Conservation (phyloP, 2,329 filamentous ascomycete species). For the Talaromyces amestolkiae region DNA sequence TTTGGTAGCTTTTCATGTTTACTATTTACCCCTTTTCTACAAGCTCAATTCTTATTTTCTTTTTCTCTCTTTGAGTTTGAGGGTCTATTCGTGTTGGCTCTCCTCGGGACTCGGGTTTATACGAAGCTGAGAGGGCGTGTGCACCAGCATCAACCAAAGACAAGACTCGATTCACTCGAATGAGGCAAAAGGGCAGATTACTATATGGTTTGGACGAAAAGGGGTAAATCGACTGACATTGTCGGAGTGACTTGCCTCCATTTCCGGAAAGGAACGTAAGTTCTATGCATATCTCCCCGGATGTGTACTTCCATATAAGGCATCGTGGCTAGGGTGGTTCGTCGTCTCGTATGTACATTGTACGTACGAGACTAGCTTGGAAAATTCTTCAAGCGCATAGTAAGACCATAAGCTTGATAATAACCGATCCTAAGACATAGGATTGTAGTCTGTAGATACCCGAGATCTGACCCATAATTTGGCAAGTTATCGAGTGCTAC, state of each 20-base stretch:
- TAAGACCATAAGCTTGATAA: background rate
- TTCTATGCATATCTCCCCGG: background rate
- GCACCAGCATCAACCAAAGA: background rate
- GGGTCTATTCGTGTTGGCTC: background rate
- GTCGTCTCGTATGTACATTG: background rate
- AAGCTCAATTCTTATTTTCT: background rate
- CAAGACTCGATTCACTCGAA: too few species aligned
- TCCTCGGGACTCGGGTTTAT: background rate
- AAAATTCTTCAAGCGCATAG: background rate
- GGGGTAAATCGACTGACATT: background rate
- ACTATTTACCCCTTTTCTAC: constrained; percentile 5
- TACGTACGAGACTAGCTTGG: background rate
- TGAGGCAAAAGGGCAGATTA: too few species aligned
- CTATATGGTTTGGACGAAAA: too few species aligned
- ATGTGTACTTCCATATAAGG: background rate
- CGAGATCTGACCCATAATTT: background rate
- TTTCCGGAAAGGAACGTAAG: background rate
- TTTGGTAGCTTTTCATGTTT: background rate
- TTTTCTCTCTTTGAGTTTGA: background rate
- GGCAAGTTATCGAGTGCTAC: background rate
- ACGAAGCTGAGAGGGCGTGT: constrained; percentile 1
- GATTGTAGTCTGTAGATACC: background rate
- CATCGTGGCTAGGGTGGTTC: too few species aligned
- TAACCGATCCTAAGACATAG: background rate
- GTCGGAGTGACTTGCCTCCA: background rate